A percentile compares a stretch with the other conserved stretches of the same genome.
These are phyloP conservation scores for Fusarium stilboides DNA, from an alignment of 2,329 filamentous ascomycete genomes.

Conservation along the genomic window DNA sequence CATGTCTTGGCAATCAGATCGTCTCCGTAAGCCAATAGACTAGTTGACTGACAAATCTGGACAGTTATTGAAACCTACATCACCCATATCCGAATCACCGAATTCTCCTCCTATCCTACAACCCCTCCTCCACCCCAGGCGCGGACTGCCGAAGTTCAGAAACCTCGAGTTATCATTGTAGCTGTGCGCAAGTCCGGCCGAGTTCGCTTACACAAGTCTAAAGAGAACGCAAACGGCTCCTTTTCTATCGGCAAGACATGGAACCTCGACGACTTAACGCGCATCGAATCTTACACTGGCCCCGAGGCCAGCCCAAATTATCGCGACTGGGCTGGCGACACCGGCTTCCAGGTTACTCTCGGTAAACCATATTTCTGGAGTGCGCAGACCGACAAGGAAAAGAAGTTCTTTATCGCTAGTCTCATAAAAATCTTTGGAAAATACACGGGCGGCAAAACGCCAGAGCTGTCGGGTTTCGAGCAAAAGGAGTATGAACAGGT, in stretches of 20 bases:
- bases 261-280: conserved; percentile 90
- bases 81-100: conserved; percentile 92
- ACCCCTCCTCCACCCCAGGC: conserved; percentile 86
- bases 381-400: conserved; percentile 93
- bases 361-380: conserved; percentile 98
- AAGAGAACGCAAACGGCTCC: conserved; percentile 92
- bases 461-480: conserved; percentile 87
- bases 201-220: conserved; percentile 95
- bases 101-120: conserved; percentile 88
- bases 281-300: conserved; percentile 86
- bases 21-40: neutral
- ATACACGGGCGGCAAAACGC: conserved; percentile 89
- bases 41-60: conserved; percentile 19
- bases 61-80: conserved; percentile 87
- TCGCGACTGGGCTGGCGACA: conserved; percentile 84
- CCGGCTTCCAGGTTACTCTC: conserved; percentile 89
- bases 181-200: conserved; percentile 92
- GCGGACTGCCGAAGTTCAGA: conserved; percentile 80
- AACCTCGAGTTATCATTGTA: conserved; percentile 91
- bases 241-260: conserved; percentile 99
- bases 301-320: conserved; percentile 69
- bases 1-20: neutral
- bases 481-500: conserved; percentile 83
- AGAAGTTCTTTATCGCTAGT: conserved; percentile 98
- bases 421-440: conserved; percentile 97